phyloP scores from a whole-genome alignment of 192 early-diverging fungal genomes.

The Coemansia sp. region DNA sequence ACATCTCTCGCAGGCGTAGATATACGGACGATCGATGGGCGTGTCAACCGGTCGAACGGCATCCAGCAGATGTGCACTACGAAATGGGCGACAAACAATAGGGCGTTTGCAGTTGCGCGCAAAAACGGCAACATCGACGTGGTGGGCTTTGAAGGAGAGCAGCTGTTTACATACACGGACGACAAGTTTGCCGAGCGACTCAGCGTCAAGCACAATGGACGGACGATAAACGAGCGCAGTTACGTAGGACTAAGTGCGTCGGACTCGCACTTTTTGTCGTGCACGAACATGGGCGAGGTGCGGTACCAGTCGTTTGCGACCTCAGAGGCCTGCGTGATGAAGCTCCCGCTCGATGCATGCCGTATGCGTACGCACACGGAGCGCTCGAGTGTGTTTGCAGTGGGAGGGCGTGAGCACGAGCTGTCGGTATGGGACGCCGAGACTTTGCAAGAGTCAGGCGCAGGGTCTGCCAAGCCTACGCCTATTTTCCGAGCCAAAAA shows the following conservation, averaged over 20 bases:
- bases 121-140: constrained; percentile 35
- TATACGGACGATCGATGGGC: constrained; percentile 27
- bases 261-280: constrained; percentile 22
- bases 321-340: constrained; percentile 17
- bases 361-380: constrained; percentile 68
- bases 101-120: constrained; percentile 33
- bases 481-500: constrained; percentile 84
- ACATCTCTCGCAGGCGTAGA: constrained; percentile 22
- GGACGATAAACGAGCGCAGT: constrained; percentile 14
- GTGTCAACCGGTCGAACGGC: constrained; percentile 16
- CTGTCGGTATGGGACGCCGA: constrained; percentile 66
- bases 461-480: constrained; percentile 26
- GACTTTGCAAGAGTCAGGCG: constrained; percentile 12
- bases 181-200: constrained; percentile 19
- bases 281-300: constrained; percentile 48
- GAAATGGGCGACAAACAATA: constrained; percentile 6
- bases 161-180: constrained; percentile 20
- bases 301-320: constrained; percentile 30
- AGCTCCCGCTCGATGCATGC: constrained; percentile 59
- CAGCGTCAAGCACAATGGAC: constrained; percentile 32
- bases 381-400: constrained; percentile 68
- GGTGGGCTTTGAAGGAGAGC: constrained; percentile 16
- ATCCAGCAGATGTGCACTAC: constrained; percentile 38
- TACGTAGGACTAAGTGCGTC: constrained; percentile 32
- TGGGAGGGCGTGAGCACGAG: constrained; percentile 86